These are phyloP conservation scores for Fraxinus greggii DNA, from an alignment of 305 asterid species.

Conservation along the genomic window DNA sequence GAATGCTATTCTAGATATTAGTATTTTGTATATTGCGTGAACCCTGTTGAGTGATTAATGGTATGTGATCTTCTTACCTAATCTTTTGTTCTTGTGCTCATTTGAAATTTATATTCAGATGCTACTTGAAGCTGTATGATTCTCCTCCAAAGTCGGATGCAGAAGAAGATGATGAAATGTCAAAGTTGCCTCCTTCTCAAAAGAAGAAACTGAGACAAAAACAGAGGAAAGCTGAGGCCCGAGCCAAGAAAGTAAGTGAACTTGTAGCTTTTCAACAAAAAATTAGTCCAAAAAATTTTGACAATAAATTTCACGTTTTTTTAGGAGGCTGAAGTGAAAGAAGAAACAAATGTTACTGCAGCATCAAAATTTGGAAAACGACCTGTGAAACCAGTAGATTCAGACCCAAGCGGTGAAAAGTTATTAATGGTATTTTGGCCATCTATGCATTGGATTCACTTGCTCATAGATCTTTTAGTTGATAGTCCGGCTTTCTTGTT, in stretches of 20 bases:
- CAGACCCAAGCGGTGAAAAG: conserved; percentile 93
- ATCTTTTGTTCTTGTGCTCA: conserved; percentile 11
- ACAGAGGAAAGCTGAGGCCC: conserved; percentile 95
- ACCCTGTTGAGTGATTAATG: neutral
- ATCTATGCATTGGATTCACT: conserved; percentile 15
- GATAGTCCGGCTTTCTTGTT: neutral
- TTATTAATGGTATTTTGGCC: conserved; percentile 62
- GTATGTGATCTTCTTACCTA: conserved; percentile 13
- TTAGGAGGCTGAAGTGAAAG: conserved; percentile 94
- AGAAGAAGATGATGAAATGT: conserved; percentile 84
- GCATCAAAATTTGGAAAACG: conserved; percentile 81
- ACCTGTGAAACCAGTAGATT: conserved; percentile 75
- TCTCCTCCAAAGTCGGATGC: conserved; percentile 77
- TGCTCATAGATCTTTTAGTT: neutral
- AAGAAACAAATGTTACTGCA: conserved; percentile 61
- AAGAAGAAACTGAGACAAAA: conserved; percentile 92
- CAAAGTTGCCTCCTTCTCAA: conserved; percentile 88
- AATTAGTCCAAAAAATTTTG: conserved; percentile 12
- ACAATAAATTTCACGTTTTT: conserved; percentile 25
- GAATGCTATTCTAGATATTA: neutral
- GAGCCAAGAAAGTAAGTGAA: conserved; percentile 77
- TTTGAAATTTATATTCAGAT: conserved; percentile 50
- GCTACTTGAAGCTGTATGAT: conserved; percentile 89
- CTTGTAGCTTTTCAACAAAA: conserved; percentile 21
- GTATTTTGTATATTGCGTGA: conserved; percentile 7